Evolutionary conservation across 1,284 basidiomycete genomes (phyloP), one percentile per base, ranked within the genome.

Genomic region (Cryptococcus depauperatus): DNA sequence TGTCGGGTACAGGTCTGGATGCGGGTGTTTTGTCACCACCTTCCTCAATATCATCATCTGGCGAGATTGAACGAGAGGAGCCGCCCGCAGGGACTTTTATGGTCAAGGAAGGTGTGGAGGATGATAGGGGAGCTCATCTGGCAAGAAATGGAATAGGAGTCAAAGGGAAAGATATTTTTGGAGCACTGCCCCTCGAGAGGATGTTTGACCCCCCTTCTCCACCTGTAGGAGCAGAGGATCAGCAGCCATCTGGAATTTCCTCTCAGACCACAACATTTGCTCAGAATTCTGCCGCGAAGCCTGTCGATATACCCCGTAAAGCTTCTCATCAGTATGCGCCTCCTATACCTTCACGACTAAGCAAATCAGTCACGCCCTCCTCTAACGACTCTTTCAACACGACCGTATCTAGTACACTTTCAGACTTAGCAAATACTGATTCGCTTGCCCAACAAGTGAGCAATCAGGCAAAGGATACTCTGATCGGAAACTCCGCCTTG

Each of bases 201-300:
- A 87, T 92, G 85, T 92, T 92, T 57, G 84, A 90, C 52, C 88
- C 89, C 5, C 89, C 89, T 0, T 84, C 85, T 3, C 84, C 83
- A 2, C 82, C 80, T 0, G 29, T 30, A 2, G 21, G 19, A 13
- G 35, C 19, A 14, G 7, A 8, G 6, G n/a, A n/a, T n/a, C 48
- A 38, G 58, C 46, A 51, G 60, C 13, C 43, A 22, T 44, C 19
- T 37, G 52, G 42, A 46, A 47, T n/a, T n/a, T n/a, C n/a, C n/a
- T n/a, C n/a, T n/a, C n/a, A n/a, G n/a, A 35, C 41, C 37, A 25
- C 34, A 3, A 10, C n/a, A n/a, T 30, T 2, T 38, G 44, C 6
- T 14, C 40, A 5, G 39, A 48, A 4, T 27, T 47, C 57, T 33
- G 51, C 63, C 9, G 19, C 57, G 11, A 43, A 57, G 23, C 44